A percentile compares a stretch with the other conserved stretches of the same genome.
Conservation (phyloP, 208 protist species). For the Naegleria fowleri region DNA sequence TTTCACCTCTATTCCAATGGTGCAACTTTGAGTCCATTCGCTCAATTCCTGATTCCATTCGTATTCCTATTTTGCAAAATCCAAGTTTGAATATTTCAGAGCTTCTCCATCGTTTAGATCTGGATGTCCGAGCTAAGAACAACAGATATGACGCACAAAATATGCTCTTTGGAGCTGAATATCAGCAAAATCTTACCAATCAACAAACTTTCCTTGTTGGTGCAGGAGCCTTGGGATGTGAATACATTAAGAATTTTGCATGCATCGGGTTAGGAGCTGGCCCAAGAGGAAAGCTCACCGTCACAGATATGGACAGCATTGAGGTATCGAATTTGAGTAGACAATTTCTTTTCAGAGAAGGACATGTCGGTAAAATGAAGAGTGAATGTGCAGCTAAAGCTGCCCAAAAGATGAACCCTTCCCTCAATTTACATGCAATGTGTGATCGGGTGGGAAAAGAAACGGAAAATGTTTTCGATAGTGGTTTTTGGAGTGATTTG, state of each 20-base stretch:
- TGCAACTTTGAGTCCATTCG: slow-evolving; percentile 40
- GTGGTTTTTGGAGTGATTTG: slow-evolving; percentile 45
- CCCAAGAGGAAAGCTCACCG: slow-evolving; percentile 36
- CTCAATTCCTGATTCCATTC: slow-evolving; percentile 29
- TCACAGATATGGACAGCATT: slow-evolving; percentile 58
- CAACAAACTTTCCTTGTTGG: slow-evolving; percentile 53
- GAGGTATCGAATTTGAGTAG: slow-evolving; percentile 60
- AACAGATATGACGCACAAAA: slow-evolving; percentile 47
- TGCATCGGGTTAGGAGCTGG: slow-evolving; percentile 49
- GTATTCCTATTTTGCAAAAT: neutral
- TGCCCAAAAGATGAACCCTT: slow-evolving; percentile 42
- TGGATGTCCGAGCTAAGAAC: neutral
- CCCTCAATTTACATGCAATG: slow-evolving; percentile 27
- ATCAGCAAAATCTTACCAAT: slow-evolving; percentile 44
- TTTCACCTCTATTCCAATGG: slow-evolving; percentile 44
- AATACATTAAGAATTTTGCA: slow-evolving; percentile 57
- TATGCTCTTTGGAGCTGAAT: slow-evolving; percentile 43
- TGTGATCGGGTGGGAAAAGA: slow-evolving; percentile 43
- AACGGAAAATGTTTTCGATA: slow-evolving; percentile 55
- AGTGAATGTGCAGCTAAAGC: slow-evolving; percentile 29
- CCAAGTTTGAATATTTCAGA: neutral
- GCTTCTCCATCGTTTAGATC: neutral
- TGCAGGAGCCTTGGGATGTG: slow-evolving; percentile 54
- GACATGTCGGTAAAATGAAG: slow-evolving; percentile 50
- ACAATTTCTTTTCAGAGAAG: slow-evolving; percentile 56